phyloP scores from a whole-genome alignment of 192 early-diverging fungal genomes.

The Irineochytrium annulatum region DNA sequence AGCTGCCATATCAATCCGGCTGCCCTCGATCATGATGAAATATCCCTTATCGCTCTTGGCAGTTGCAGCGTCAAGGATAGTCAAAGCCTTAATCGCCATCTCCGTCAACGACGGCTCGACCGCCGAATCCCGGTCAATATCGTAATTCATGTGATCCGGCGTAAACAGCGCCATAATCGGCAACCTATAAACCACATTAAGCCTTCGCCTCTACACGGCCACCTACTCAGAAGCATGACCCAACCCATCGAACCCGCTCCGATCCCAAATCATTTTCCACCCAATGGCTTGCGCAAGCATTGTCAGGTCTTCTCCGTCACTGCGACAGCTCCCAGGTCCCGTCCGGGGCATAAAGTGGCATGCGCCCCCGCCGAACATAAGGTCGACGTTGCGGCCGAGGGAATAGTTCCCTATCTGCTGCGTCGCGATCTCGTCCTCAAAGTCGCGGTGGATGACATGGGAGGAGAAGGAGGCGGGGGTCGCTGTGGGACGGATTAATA shows the following conservation, averaged over 20 bases:
- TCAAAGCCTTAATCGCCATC: constrained; percentile 82
- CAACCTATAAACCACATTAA: constrained; percentile 30
- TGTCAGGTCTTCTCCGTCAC: constrained; percentile 60
- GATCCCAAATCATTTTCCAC: constrained; percentile 57
- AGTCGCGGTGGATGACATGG: constrained; percentile 74
- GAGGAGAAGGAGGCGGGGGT: constrained; percentile 60
- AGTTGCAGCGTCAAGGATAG: constrained; percentile 55
- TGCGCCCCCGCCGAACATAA: constrained; percentile 87
- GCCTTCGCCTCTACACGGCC: constrained; percentile 2
- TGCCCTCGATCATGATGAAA: constrained; percentile 97
- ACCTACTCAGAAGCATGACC: constrained; percentile 6
- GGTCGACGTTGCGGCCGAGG: constrained; percentile 75
- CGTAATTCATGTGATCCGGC: constrained; percentile 85
- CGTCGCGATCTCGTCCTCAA: constrained; percentile 71
- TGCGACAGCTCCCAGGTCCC: constrained; percentile 63
- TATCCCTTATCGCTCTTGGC: constrained; percentile 66
- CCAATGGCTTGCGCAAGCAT: constrained; percentile 51
- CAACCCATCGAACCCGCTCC: constrained; percentile 62
- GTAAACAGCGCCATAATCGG: constrained; percentile 78
- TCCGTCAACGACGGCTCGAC: constrained; percentile 75
- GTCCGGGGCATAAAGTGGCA: constrained; percentile 83
- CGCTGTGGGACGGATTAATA: constrained; percentile 10
- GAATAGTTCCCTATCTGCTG: constrained; percentile 89
- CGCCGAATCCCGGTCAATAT: constrained; percentile 72
- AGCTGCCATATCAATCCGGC: constrained; percentile 94